These are phyloP conservation scores for Triticum dicoccoides DNA, from an alignment of 176 grass and related monocot genomes.

Conservation along the genomic window DNA sequence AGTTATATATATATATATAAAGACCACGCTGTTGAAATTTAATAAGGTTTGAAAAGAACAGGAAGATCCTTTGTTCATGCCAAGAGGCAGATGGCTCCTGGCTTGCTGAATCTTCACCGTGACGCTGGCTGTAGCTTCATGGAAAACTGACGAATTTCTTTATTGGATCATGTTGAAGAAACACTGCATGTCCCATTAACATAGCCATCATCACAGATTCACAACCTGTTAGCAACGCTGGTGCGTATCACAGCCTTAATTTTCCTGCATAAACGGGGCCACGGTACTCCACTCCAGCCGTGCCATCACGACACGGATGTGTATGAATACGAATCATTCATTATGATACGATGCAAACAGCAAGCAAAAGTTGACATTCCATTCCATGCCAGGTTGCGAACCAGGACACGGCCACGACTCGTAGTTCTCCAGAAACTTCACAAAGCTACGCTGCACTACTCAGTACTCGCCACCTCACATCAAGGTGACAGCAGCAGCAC, in stretches of 20 bases:
- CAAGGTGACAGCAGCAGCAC: neutral
- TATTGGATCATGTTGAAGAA: too few species aligned
- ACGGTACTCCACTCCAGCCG: neutral
- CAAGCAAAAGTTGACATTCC: neutral
- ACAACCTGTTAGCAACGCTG: neutral
- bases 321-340: neutral
- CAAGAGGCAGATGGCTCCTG: constrained; percentile 20
- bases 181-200: too few species aligned
- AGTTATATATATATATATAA: too few species aligned
- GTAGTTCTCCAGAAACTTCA: constrained; percentile 20
- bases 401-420: neutral
- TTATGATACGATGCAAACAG: neutral
- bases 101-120: neutral
- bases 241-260: neutral
- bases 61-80: neutral
- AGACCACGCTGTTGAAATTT: neutral
- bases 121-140: neutral
- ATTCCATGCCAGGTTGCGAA: neutral
- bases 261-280: neutral
- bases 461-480: neutral
- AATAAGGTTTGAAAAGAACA: neutral
- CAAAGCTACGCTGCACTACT: neutral
- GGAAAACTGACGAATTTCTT: too few species aligned
- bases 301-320: neutral
- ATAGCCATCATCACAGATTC: neutral